Conservation (phyloP, 345 rosid species). For the Sisymbrium irio region DNA sequence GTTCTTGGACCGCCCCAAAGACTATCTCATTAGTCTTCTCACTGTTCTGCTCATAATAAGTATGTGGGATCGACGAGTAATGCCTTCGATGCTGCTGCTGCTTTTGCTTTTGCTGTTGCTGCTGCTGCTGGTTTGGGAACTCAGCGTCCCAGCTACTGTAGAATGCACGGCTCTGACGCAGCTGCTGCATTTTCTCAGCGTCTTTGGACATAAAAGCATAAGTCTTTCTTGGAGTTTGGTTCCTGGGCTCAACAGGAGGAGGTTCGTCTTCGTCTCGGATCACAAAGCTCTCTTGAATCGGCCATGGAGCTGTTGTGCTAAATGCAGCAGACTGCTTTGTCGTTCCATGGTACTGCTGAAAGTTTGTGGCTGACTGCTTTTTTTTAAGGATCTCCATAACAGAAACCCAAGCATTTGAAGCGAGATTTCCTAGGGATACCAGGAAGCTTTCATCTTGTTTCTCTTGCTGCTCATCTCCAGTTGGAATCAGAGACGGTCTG, state of each 20-base stretch:
- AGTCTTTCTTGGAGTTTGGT: conserved; percentile 81
- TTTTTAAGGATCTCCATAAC: conserved; percentile 45
- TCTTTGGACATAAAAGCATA: conserved; percentile 96
- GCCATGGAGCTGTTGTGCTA: conserved; percentile 59
- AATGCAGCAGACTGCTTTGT: conserved; percentile 30
- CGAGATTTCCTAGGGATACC: conserved; percentile 64
- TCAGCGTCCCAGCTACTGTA: conserved; percentile 72
- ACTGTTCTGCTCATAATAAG: conserved; percentile 68
- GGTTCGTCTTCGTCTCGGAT: conserved; percentile 77
- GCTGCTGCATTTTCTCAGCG: conserved; percentile 80
- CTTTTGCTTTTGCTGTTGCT: conserved; percentile 44
- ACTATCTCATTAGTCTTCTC: conserved; percentile 82
- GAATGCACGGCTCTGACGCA: conserved; percentile 78
- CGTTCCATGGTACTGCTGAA: conserved; percentile 45
- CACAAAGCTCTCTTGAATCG: conserved; percentile 87
- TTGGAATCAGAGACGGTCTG: conserved; percentile 87
- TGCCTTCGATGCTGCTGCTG: conserved; percentile 59
- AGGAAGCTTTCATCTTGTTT: conserved; percentile 78
- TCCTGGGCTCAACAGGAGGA: conserved; percentile 75
- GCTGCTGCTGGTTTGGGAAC: conserved; percentile 49
- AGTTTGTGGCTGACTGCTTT: conserved; percentile 37
- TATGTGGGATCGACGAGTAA: conserved; percentile 67
- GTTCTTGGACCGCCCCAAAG: conserved; percentile 89
- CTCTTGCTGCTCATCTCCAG: conserved; percentile 58
- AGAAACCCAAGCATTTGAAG: conserved; percentile 51